Conservation (phyloP, 108 stramenopile species). For the Asterionellopsis glacialis region DNA sequence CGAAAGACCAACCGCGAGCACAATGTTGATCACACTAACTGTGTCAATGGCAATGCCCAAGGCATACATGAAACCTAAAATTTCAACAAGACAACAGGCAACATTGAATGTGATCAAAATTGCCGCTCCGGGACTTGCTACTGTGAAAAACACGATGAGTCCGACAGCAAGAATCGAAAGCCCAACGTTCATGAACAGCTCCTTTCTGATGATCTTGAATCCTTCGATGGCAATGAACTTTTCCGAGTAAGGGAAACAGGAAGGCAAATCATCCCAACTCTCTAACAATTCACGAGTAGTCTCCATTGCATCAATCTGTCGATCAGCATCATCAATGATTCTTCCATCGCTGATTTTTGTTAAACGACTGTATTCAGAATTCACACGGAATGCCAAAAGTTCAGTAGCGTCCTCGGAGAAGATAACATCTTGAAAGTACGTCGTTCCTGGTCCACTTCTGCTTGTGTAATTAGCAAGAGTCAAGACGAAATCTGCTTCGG, state of each 20-base stretch:
- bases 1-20: constrained; percentile 79
- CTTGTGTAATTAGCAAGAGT: constrained; percentile 23
- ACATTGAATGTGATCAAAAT: constrained; percentile 68
- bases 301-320: constrained; percentile 70
- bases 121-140: constrained; percentile 52
- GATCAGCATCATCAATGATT: constrained; percentile 49
- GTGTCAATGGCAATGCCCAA: constrained; percentile 75
- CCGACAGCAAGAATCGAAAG: constrained; percentile 48
- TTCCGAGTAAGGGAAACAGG: constrained; percentile 33
- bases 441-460: constrained; percentile 31
- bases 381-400: constrained; percentile 37
- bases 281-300: constrained; percentile 42
- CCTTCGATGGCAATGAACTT: constrained; percentile 53
- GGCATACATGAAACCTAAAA: constrained; percentile 81
- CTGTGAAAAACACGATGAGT: constrained; percentile 56
- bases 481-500: constrained; percentile 39
- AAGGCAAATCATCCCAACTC: constrained; percentile 48
- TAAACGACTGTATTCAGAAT: constrained; percentile 40
- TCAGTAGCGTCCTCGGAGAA: constrained; percentile 26
- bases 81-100: constrained; percentile 68
- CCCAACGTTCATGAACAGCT: constrained; percentile 54
- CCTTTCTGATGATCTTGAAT: constrained; percentile 50
- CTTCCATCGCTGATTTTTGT: constrained; percentile 33
- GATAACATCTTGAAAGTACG: constrained; percentile 36
- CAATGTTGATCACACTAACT: constrained; percentile 79